Evolutionary conservation across 108 stramenopile genomes (phyloP).

Genomic region (Discostella pseudostelligera): DNA sequence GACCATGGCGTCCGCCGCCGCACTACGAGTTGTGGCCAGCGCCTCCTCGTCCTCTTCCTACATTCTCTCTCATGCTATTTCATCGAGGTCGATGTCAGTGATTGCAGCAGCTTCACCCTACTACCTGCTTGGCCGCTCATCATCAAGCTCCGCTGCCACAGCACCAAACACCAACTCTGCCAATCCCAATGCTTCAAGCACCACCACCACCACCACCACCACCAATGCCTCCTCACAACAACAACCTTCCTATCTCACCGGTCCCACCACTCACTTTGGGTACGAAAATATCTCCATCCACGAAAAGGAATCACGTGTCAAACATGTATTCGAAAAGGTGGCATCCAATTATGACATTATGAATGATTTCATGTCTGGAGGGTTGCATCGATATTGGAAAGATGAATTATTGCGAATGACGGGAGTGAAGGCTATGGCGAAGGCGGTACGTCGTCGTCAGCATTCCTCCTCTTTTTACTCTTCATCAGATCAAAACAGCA

Average conservation of each 20-base stretch:
- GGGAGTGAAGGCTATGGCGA: slow-evolving; percentile 61
- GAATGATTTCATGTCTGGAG: slow-evolving; percentile 98
- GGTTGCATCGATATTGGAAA: slow-evolving; percentile 96
- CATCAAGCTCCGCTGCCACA: not conserved
- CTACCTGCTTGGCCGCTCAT: no score
- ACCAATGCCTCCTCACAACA: not conserved
- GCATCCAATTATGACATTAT: slow-evolving; percentile 95
- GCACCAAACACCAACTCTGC: no score
- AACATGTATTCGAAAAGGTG: slow-evolving; percentile 86
- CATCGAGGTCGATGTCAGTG: no score
- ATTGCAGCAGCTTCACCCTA: no score
- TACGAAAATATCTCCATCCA: slow-evolving; percentile 61
- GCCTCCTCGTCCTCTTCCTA: not conserved
- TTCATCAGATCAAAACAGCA: not conserved
- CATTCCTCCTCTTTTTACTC: no score
- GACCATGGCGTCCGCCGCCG: not conserved
- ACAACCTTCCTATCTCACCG: slow-evolving; percentile 30
- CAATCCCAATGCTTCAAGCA: not conserved
- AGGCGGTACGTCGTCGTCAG: slow-evolving; percentile 46
- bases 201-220: not conserved
- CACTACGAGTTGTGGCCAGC: not conserved
- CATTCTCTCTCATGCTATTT: no score
- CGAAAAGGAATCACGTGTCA: slow-evolving; percentile 78
- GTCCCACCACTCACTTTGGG: slow-evolving; percentile 79
- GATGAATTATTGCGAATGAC: slow-evolving; percentile 88